phyloP scores from a whole-genome alignment of 108 stramenopile species.

The Stephanodiscus triporus region DNA sequence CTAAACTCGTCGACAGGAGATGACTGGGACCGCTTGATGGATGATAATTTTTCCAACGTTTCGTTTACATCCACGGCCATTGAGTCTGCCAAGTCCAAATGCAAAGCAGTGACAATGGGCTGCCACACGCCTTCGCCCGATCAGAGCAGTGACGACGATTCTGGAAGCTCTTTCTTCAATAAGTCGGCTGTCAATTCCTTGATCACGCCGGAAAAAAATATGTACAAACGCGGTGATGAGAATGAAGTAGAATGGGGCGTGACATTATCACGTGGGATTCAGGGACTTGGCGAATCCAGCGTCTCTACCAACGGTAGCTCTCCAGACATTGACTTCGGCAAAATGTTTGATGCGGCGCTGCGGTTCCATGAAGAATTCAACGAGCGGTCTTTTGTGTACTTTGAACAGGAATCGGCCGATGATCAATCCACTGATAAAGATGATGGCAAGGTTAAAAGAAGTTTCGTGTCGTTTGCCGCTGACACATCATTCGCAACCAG shows the following conservation, averaged over 20 bases:
- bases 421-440: constrained; percentile 2
- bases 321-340: constrained; percentile 20
- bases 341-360: constrained; percentile 38
- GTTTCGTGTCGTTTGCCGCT: constrained; percentile 39
- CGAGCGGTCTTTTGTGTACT: constrained; percentile 6
- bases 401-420: constrained; percentile 14
- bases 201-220: constrained; percentile 34
- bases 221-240: neutral
- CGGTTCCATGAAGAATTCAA: constrained; percentile 35
- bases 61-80: constrained; percentile 31
- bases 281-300: neutral
- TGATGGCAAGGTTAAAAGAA: constrained; percentile 17
- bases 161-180: constrained; percentile 25
- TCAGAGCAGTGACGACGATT: constrained; percentile 18
- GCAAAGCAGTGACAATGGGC: constrained; percentile 8
- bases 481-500: constrained; percentile 32
- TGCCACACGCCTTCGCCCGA: constrained; percentile 21
- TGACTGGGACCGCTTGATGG: constrained; percentile 47
- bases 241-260: neutral
- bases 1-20: constrained; percentile 13
- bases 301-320: constrained; percentile 9
- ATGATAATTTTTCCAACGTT: constrained; percentile 22
- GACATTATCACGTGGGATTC: constrained; percentile 24
- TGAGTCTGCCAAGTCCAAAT: neutral
- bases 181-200: constrained; percentile 32